These are phyloP conservation scores for Fusarium scirpi DNA, from an alignment of 2,329 filamentous ascomycete species.

Conservation along the genomic window DNA sequence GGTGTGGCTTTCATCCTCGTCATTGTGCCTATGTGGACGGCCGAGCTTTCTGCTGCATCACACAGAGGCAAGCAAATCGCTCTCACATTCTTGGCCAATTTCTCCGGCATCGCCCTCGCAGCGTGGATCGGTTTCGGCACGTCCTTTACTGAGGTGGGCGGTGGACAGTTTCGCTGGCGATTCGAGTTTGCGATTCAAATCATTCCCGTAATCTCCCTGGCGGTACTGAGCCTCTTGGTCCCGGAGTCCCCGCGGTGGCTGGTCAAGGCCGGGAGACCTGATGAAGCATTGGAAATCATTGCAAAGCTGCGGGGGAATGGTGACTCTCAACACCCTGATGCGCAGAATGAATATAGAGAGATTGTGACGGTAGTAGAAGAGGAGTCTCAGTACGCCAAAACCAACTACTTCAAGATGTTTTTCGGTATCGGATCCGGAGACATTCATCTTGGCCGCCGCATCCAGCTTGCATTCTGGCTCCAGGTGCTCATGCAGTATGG, in stretches of 20 bases:
- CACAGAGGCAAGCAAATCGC: slow-evolving; percentile 58
- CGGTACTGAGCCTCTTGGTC: slow-evolving; percentile 1
- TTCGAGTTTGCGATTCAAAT: slow-evolving; percentile 13
- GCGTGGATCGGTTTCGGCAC: slow-evolving; percentile 54
- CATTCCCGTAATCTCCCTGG: slow-evolving; percentile 3
- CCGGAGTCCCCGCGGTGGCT: slow-evolving; percentile 7
- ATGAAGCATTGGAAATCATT: slow-evolving; percentile 12
- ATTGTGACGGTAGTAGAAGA: slow-evolving; percentile 55
- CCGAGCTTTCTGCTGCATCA: slow-evolving; percentile 60
- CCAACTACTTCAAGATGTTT: slow-evolving; percentile 56
- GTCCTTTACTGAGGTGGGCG: slow-evolving; percentile 37
- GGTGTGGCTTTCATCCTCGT: slow-evolving; percentile 64
- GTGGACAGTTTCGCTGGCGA: slow-evolving; percentile 15
- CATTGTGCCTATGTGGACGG: slow-evolving; percentile 61
- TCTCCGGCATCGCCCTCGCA: slow-evolving; percentile 59
- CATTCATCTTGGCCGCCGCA: slow-evolving; percentile 54
- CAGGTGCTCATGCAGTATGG: slow-evolving; percentile 54
- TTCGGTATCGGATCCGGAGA: slow-evolving; percentile 53
- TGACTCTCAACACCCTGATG: background rate
- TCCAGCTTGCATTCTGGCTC: slow-evolving; percentile 54
- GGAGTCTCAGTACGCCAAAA: slow-evolving; percentile 50
- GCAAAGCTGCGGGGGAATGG: slow-evolving; percentile 2
- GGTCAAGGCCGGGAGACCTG: slow-evolving; percentile 10
- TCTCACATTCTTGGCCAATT: slow-evolving; percentile 64
- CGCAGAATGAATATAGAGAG: slow-evolving; percentile 50